Evolutionary conservation across 1,284 basidiomycete genomes (phyloP).

Genomic region (Termitomyces sp.): DNA sequence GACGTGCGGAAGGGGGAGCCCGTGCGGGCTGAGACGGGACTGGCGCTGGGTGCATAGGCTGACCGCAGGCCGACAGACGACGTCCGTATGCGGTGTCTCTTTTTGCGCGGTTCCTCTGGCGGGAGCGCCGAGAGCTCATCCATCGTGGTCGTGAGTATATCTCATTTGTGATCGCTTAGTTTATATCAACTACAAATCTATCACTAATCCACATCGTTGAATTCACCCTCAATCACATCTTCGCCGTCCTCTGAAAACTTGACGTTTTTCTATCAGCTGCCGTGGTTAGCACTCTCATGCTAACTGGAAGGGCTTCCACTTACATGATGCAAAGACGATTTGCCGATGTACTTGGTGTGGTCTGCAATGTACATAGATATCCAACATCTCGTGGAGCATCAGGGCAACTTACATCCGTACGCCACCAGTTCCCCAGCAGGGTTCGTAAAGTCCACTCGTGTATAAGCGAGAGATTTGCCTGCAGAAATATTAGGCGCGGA

Average conservation of each 20-base stretch:
- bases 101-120: constrained; percentile 26
- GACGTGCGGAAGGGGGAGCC: constrained; percentile 17
- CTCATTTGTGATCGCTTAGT: background rate
- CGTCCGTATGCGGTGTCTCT: constrained; percentile 22
- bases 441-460: constrained; percentile 74
- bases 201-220: constrained; percentile 32
- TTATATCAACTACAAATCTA: too few relatives aligned
- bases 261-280: constrained; percentile 58
- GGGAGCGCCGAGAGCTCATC: constrained; percentile 34
- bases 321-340: constrained; percentile 61
- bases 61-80: constrained; percentile 24
- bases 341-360: constrained; percentile 87
- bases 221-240: constrained; percentile 58
- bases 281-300: constrained; percentile 4
- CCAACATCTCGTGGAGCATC: background rate
- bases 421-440: constrained; percentile 70
- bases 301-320: constrained; percentile 15
- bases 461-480: constrained; percentile 85
- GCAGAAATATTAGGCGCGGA: background rate
- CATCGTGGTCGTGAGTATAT: constrained; percentile 12
- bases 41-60: constrained; percentile 18
- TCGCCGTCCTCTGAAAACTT: constrained; percentile 79
- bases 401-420: constrained; percentile 63
- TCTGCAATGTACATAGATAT: constrained; percentile 35
- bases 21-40: constrained; percentile 21